Conservation (phyloP, 192 early-diverging fungal species). For the Spinellus fusiger region DNA sequence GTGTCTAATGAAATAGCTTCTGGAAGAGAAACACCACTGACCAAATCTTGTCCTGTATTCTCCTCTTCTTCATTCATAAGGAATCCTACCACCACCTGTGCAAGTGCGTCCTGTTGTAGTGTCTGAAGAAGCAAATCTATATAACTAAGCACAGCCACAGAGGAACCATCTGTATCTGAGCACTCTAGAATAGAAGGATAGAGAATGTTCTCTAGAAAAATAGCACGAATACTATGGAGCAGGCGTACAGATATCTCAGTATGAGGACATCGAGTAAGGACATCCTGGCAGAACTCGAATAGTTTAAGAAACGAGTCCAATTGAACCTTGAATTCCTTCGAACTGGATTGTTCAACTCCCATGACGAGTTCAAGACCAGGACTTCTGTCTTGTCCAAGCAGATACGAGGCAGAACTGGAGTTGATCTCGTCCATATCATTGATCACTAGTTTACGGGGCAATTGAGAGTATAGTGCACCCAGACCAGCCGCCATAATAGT, state of each 20-base stretch:
- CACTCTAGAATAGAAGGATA: constrained; percentile 80
- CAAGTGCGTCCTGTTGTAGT: constrained; percentile 68
- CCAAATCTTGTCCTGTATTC: constrained; percentile 21
- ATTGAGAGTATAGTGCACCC: constrained; percentile 84
- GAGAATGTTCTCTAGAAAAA: constrained; percentile 83
- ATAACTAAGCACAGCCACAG: constrained; percentile 85
- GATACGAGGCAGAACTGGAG: constrained; percentile 19
- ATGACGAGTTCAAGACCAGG: not conserved
- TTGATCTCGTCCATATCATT: constrained; percentile 33
- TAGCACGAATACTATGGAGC: constrained; percentile 60
- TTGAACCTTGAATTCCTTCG: constrained; percentile 55
- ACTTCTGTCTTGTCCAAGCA: constrained; percentile 28
- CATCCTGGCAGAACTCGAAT: constrained; percentile 67
- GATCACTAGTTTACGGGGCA: constrained; percentile 71
- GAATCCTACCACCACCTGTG: constrained; percentile 69
- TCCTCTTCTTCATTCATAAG: constrained; percentile 62
- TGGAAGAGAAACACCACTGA: not conserved
- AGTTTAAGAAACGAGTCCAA: constrained; percentile 63
- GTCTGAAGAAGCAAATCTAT: constrained; percentile 76
- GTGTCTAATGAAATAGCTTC: constrained; percentile 1
- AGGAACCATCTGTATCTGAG: constrained; percentile 88
- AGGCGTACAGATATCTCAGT: constrained; percentile 52
- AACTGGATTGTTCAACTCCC: constrained; percentile 37
- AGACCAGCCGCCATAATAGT: constrained; percentile 78
- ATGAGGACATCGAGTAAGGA: constrained; percentile 66